Conservation (phyloP, 495 filamentous ascomycete species). For the Podospora pseudoanserina region DNA sequence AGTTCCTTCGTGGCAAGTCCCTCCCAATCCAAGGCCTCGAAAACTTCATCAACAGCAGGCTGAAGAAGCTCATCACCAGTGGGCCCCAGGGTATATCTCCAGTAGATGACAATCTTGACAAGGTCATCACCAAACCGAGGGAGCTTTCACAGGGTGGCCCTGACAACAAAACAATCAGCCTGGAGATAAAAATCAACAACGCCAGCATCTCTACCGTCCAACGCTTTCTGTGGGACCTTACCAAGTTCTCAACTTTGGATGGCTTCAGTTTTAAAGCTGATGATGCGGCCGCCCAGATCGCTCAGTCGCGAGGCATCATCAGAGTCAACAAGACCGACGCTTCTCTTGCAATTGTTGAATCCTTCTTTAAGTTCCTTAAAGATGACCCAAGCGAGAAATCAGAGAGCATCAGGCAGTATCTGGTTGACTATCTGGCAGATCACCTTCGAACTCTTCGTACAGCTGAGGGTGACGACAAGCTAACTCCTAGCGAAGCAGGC, state of each 20-base stretch:
- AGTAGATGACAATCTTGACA: not conserved
- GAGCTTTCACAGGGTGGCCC: not conserved
- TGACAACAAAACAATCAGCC: slow-evolving; percentile 5
- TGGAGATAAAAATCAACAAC: slow-evolving; percentile 10
- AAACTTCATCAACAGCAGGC: slow-evolving; percentile 4
- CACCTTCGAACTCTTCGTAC: not conserved
- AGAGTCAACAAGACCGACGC: not conserved
- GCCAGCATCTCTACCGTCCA: slow-evolving; percentile 6
- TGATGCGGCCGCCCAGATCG: not conserved
- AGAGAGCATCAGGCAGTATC: not conserved
- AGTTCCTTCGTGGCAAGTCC: not conserved
- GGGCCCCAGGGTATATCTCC: not conserved
- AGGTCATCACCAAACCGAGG: slow-evolving; percentile 9
- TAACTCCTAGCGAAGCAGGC: not conserved
- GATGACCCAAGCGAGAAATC: not conserved
- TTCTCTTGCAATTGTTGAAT: not conserved
- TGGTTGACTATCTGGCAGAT: not conserved
- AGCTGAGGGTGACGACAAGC: not conserved
- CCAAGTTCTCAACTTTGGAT: slow-evolving; percentile 7
- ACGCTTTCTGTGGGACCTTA: slow-evolving; percentile 14
- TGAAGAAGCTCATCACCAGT: slow-evolving; percentile 5
- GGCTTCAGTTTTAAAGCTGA: slow-evolving; percentile 7
- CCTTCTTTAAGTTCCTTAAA: not conserved
- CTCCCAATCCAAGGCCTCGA: slow-evolving; percentile 4
- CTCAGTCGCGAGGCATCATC: not conserved